phyloP scores from a whole-genome alignment of 371 early-diverging fungal genomes.

The Massospora cicadina region DNA sequence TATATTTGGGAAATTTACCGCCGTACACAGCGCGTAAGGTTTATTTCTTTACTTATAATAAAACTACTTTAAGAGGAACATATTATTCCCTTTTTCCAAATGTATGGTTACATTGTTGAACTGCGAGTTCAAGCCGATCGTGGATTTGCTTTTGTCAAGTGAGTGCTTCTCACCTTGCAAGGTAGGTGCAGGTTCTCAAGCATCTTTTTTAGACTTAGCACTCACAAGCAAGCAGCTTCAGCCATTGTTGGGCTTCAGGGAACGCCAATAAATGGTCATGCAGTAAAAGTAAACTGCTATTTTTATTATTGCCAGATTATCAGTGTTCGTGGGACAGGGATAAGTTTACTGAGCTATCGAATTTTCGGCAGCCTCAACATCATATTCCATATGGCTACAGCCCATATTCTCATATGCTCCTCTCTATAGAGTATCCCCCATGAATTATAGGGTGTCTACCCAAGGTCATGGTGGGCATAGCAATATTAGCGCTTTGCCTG shows the following conservation, averaged over 20 bases:
- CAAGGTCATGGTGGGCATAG: not conserved
- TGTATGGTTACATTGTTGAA: slow-evolving; percentile 54
- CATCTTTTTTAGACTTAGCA: slow-evolving; percentile 37
- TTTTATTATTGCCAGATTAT: not conserved
- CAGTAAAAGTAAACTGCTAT: slow-evolving; percentile 33
- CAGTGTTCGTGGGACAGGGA: slow-evolving; percentile 86
- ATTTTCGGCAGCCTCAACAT: not conserved
- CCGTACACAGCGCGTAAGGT: slow-evolving; percentile 44
- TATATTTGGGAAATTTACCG: slow-evolving; percentile 73
- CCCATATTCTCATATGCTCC: not conserved
- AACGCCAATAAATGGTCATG: slow-evolving; percentile 44
- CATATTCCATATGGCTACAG: not conserved
- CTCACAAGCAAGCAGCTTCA: slow-evolving; percentile 73
- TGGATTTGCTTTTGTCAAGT: slow-evolving; percentile 82
- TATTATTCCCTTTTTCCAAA: slow-evolving; percentile 50
- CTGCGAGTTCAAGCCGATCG: slow-evolving; percentile 68
- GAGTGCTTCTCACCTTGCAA: slow-evolving; percentile 11
- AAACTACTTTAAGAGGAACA: slow-evolving; percentile 35
- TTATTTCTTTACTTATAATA: slow-evolving; percentile 10
- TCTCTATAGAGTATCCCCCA: not conserved
- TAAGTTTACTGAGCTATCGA: slow-evolving; percentile 13
- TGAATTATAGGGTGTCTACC: not conserved
- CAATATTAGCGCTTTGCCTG: not conserved
- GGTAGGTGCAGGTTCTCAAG: not conserved
- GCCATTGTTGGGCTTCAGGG: slow-evolving; percentile 69